Evolutionary conservation across 2,329 filamentous ascomycete species (phyloP), one percentile per base, ranked within the genome.

Genomic region (Metarhizium anisopliae): DNA sequence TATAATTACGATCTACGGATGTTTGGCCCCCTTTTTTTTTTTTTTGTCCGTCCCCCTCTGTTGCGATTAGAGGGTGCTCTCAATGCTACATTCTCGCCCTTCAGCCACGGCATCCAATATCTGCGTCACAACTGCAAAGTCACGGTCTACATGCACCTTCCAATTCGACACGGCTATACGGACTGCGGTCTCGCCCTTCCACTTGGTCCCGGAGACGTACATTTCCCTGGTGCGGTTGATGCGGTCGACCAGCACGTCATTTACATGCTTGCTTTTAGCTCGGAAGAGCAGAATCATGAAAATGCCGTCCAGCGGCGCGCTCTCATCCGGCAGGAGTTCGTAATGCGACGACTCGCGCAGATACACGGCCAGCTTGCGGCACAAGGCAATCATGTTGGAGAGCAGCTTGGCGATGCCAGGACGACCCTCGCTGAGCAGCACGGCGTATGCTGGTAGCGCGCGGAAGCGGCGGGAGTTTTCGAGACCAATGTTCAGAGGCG

Each of bases 391-490:
- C 74, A 96, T 91, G 30, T 82, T 79, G 58, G 81, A 77, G 4
- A 96, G 74, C 73, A 96, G 86, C 1, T 77, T 74, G 1, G 77
- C 75, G 60, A 95, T 82, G 0, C 90, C 91, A 0, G 77, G 67
- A 2, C 77, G 76, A 0, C 93, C 93, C 63, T 94, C 87, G 50
- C 87, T 86, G 20, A 86, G 68, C 2, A 96, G 78, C 0, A 86
- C 87, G 11, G 90, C 85, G 66, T 96, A 96, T 8, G 90, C 87
- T 0, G 93, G 92, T n/a, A 96, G 75, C 0, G 92, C 92, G 54
- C 93, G 83, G 74, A 96, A 95, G 6, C 92, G 86, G 43, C 92
- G 84, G 2, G 91, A 96, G 71, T 96, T 96, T 64, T 96, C 92
- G 20, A 96, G 76, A 20, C 91, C 90, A 56, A 94, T 83, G 70